Evolutionary conservation across 2,329 filamentous ascomycete genomes (phyloP), one percentile per base, ranked within the genome.

Genomic region (Verticillium isaacii): DNA sequence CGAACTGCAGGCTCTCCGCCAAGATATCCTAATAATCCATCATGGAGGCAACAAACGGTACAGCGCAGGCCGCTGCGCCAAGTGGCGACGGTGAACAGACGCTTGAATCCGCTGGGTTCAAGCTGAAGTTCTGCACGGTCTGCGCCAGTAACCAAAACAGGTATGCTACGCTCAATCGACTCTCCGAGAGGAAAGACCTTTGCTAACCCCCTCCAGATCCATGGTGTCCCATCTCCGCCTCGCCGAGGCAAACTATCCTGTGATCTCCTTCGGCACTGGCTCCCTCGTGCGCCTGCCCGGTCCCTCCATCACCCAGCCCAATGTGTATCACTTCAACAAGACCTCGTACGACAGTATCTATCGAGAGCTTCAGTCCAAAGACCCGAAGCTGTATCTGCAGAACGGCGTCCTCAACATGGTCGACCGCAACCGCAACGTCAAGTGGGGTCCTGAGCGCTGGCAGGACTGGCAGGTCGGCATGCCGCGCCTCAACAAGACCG

Each of bases 161-260:
- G 87, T 96, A 82, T 66, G 82, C 70, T 32, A 14, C 34, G n/a
- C 45, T 14, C 45, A 8, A 9, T 23, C 19, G 7, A 23, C 7
- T 29, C n/a, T 3, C 3, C 2, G n/a, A 19, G 23, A n/a, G 4
- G 23, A 23, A 23, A 4, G 8, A 8, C 9, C 9, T n/a, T 50
- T 14, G 19, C 19, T 50, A 50, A 50, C 39, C 23, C 17, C 32
- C 8, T 25, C 58, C 60, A 91, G 89, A 75, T 92, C 92, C n/a
- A 98, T 99, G 95, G 95, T 98, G 83, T 94, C 94, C n/a, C 95
- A 99, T 76, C 86, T 97, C 32, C 91, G 92, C 65, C 88, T 99
- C 37, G 92, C 95, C 5, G 85, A 90, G 63, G 91, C 92, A 57
- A 80, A 89, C 57, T 98, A 95, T 71, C 95, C 95, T n/a, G 94